Evolutionary conservation across 176 grass and related monocot genomes (phyloP).

Genomic region (Oryza longistaminata): DNA sequence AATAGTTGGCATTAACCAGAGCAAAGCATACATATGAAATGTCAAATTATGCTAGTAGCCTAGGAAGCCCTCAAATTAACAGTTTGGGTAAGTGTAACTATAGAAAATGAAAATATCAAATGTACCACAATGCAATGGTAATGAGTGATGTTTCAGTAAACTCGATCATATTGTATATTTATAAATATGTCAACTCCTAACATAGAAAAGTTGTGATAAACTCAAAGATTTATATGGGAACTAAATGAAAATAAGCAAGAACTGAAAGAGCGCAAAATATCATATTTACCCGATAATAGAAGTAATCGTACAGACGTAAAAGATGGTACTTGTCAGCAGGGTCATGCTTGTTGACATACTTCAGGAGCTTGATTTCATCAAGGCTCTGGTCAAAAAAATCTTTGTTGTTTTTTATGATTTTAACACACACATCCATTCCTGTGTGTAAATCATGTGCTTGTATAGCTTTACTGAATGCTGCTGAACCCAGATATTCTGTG

Average conservation of each 20-base stretch:
- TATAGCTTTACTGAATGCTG: conserved; percentile 99
- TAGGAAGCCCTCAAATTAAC: neutral
- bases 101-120: conserved; percentile 9
- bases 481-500: conserved; percentile 95
- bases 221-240: neutral
- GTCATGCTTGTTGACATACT: conserved; percentile 98
- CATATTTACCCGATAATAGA: conserved; percentile 88
- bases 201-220: conserved; percentile 25
- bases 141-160: conserved; percentile 8
- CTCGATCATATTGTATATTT: conserved; percentile 8
- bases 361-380: conserved; percentile 99
- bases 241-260: conserved; percentile 12
- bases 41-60: neutral
- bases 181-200: neutral
- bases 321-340: conserved; percentile 93
- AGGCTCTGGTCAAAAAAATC: conserved; percentile 99
- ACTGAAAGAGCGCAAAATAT: conserved; percentile 25
- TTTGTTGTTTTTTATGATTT: conserved; percentile 99
- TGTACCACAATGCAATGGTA: neutral
- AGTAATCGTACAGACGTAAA: conserved; percentile 95
- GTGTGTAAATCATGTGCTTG: conserved; percentile 99
- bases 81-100: neutral
- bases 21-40: neutral
- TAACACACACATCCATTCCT: conserved; percentile 99
- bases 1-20: conserved; percentile 4